Conservation (phyloP, 2,329 filamentous ascomycete species). For the Fusarium paranaense region DNA sequence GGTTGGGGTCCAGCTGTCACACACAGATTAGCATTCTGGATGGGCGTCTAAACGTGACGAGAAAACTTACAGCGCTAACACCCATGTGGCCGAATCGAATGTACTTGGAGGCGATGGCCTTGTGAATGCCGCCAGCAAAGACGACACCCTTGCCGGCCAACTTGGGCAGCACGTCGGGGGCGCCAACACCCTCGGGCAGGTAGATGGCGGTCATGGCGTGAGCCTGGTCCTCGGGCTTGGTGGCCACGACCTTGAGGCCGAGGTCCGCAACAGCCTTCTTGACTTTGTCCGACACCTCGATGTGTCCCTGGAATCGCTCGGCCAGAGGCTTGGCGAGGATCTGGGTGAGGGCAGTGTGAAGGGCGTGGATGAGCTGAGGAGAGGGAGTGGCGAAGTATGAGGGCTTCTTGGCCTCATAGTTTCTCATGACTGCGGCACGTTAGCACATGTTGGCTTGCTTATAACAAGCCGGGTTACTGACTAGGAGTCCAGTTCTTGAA, state of each 20-base stretch:
- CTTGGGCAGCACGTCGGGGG: constrained; percentile 85
- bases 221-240: constrained; percentile 89
- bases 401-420: constrained; percentile 97
- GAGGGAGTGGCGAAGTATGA: constrained; percentile 98
- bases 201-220: constrained; percentile 99
- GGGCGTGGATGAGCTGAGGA: constrained; percentile 90
- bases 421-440: constrained; percentile 82
- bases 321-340: constrained; percentile 84
- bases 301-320: constrained; percentile 86
- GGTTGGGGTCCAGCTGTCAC: constrained; percentile 75
- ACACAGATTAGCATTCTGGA: constrained; percentile 32
- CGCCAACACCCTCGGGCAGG: constrained; percentile 84
- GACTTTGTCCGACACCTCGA: constrained; percentile 82
- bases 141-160: constrained; percentile 89
- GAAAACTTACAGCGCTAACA: constrained; percentile 78
- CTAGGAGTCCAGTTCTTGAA: constrained; percentile 98
- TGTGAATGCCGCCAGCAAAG: constrained; percentile 95
- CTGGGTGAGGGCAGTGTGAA: constrained; percentile 89
- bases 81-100: constrained; percentile 99
- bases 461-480: constrained; percentile 54
- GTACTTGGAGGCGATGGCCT: constrained; percentile 93
- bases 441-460: constrained; percentile 8
- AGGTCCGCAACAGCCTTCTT: constrained; percentile 85
- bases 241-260: constrained; percentile 87
- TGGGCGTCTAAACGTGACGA: background rate